Percentiles rank a stretch among this genome's conserved stretches.
These are phyloP conservation scores for Trichoderma guizhouense DNA, from an alignment of 2,329 filamentous ascomycete species.

Conservation along the genomic window DNA sequence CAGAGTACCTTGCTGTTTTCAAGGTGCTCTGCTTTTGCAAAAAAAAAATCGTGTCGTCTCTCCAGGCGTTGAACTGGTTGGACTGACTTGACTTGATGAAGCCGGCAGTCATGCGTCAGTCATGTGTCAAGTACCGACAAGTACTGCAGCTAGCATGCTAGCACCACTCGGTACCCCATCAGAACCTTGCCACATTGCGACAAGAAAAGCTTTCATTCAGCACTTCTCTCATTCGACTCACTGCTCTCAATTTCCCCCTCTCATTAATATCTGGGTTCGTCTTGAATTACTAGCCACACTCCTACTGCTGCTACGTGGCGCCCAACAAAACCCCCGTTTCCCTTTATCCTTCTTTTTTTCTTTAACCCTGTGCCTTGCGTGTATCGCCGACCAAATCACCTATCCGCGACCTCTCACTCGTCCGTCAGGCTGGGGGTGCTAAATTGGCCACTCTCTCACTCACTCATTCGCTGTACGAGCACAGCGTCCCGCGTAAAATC, in stretches of 20 bases:
- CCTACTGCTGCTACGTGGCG: not conserved
- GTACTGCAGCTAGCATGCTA: not conserved
- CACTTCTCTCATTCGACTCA: not conserved
- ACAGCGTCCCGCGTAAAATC: not conserved
- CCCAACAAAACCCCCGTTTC: not conserved
- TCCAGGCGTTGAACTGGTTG: no score
- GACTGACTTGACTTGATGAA: not conserved
- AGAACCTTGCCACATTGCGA: not conserved
- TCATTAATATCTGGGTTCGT: not conserved
- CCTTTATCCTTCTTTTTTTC: not conserved
- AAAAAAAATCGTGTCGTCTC: no score
- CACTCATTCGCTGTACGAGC: not conserved
- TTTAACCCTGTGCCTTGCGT: not conserved
- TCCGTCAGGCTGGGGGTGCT: slow-evolving; percentile 26
- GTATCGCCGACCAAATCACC: not conserved
- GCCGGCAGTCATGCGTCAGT: not conserved
- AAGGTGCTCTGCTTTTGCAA: no score
- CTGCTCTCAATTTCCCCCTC: not conserved
- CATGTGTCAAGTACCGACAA: not conserved
- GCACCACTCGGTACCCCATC: not conserved
- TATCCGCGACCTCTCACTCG: slow-evolving; percentile 36
- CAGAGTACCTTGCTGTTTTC: no score
- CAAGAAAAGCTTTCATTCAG: not conserved
- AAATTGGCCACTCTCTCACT: not conserved
- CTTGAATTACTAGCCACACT: not conserved